A percentile compares a stretch with the other conserved stretches of the same genome.
Evolutionary conservation across 2,329 filamentous ascomycete genomes (phyloP).

Genomic region (Neofusicoccum ribis): DNA sequence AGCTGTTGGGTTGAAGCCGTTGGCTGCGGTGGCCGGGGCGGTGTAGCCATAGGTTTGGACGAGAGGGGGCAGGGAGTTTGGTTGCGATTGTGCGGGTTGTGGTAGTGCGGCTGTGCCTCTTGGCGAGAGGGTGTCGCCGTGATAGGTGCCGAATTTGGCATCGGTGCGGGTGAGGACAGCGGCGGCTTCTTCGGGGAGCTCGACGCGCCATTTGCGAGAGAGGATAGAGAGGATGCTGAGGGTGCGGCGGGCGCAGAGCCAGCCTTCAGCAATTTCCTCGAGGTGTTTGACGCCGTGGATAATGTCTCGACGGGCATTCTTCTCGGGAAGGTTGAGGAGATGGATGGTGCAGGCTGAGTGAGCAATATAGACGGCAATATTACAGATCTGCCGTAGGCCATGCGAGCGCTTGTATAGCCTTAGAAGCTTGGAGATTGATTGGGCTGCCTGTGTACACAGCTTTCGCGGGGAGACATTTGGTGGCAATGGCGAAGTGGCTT

Average conservation of each 20-base stretch:
- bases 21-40: not conserved
- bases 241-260: conserved; percentile 85
- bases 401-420: conserved; percentile 91
- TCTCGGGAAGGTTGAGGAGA: conserved; percentile 87
- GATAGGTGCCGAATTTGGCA: conserved; percentile 71
- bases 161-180: conserved; percentile 76
- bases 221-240: conserved; percentile 82
- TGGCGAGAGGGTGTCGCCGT: conserved; percentile 26
- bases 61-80: not conserved
- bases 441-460: conserved; percentile 86
- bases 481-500: conserved; percentile 77
- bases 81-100: conserved; percentile 19
- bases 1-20: not conserved
- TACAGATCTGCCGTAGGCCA: conserved; percentile 89
- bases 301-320: conserved; percentile 85
- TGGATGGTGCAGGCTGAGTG: conserved; percentile 96
- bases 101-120: conserved; percentile 18
- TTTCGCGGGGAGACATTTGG: conserved; percentile 85
- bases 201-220: conserved; percentile 84
- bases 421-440: conserved; percentile 89
- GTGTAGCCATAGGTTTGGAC: conserved; percentile 7
- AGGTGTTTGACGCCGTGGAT: conserved; percentile 87
- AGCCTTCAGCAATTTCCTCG: conserved; percentile 93
- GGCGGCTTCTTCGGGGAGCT: conserved; percentile 80
- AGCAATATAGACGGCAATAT: conserved; percentile 92